A percentile compares a stretch with the other conserved stretches of the same genome.
These are phyloP conservation scores for Clathrospora elynae DNA, from an alignment of 2,329 filamentous ascomycete genomes.

Conservation along the genomic window DNA sequence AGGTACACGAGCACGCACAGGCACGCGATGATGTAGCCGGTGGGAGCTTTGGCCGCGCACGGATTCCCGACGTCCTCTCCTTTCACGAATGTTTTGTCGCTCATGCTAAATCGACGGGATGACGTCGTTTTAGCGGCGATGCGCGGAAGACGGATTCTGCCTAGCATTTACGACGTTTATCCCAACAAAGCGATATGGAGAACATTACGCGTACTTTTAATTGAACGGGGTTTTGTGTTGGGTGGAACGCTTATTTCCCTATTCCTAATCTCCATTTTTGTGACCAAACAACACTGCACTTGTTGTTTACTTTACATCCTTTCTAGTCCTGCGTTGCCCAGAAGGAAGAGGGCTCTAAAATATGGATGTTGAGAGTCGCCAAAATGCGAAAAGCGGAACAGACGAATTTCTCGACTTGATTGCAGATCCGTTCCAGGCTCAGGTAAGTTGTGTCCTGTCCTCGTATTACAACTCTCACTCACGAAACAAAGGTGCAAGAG, in stretches of 20 bases:
- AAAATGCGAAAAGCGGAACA: conserved; percentile 23
- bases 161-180: conserved; percentile 7
- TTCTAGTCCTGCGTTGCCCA: not conserved
- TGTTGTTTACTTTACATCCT: not conserved
- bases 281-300: conserved; percentile 1
- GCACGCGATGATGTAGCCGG: not conserved
- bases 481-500: conserved; percentile 55
- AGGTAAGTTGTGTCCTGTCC: conserved; percentile 22
- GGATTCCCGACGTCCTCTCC: too few species aligned
- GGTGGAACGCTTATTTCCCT: not conserved
- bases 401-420: conserved; percentile 50
- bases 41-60: conserved; percentile 4
- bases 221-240: not conserved
- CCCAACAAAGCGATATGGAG: conserved; percentile 12
- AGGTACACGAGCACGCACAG: conserved; percentile 3
- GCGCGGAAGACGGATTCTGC: conserved; percentile 14
- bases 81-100: conserved; percentile 4
- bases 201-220: conserved; percentile 12
- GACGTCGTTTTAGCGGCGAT: conserved; percentile 11
- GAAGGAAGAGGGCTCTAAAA: conserved; percentile 2
- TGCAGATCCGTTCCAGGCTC: conserved; percentile 47
- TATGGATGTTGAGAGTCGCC: conserved; percentile 21
- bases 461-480: not conserved
- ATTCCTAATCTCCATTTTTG: not conserved
- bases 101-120: conserved; percentile 9